Evolutionary conservation across 805 yeast genomes (phyloP).

Genomic region (Saccharomycodes ludwigii): DNA sequence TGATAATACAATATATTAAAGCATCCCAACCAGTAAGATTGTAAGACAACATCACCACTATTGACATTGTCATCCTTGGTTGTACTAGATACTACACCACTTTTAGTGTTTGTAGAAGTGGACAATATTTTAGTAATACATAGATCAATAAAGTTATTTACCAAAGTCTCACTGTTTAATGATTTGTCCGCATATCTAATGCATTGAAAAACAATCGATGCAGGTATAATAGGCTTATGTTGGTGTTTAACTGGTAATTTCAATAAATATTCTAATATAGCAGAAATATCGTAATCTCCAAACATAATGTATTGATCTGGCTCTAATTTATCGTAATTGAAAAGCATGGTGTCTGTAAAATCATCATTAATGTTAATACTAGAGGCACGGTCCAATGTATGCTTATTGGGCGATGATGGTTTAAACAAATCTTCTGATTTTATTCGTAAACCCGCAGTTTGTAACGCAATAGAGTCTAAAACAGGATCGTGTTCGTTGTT

Average conservation of each 20-base stretch:
- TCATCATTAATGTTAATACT: slow-evolving; percentile 18
- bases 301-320: slow-evolving; percentile 52
- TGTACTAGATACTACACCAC: too few relatives aligned
- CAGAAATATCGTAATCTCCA: slow-evolving; percentile 57
- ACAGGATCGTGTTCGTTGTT: slow-evolving; percentile 23
- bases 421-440: slow-evolving; percentile 12
- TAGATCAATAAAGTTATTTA: slow-evolving; percentile 46
- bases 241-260: slow-evolving; percentile 44
- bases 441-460: slow-evolving; percentile 26
- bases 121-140: slow-evolving; percentile 51
- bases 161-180: slow-evolving; percentile 41
- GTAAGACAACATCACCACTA: too few relatives aligned
- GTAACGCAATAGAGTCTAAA: slow-evolving; percentile 24
- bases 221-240: slow-evolving; percentile 40
- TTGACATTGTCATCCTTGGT: too few relatives aligned
- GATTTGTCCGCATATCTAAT: slow-evolving; percentile 54
- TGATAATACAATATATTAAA: slow-evolving; percentile 69
- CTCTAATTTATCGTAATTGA: slow-evolving; percentile 42
- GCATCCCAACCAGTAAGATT: slow-evolving; percentile 84
- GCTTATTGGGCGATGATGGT: slow-evolving; percentile 14
- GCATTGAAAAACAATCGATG: slow-evolving; percentile 57
- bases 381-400: slow-evolving; percentile 6
- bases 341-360: slow-evolving; percentile 17
- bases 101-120: slow-evolving; percentile 43
- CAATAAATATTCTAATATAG: slow-evolving; percentile 51